Evolutionary conservation across 1,139 yeast species (phyloP).

Genomic region (Pichia sp.): DNA sequence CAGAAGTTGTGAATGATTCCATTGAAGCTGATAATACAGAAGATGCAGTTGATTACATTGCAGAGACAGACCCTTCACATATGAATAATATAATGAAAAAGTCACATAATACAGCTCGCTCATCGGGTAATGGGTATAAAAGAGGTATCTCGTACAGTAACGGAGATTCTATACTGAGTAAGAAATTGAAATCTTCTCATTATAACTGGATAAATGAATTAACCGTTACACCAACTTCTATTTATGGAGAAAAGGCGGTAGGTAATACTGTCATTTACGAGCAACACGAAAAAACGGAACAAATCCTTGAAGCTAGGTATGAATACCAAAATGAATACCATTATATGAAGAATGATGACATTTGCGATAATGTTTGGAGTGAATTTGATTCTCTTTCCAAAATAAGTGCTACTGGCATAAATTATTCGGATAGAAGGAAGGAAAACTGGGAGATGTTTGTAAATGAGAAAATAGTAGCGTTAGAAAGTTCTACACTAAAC

Average conservation of each 20-base stretch:
- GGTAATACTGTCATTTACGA: slow-evolving; percentile 22
- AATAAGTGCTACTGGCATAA: slow-evolving; percentile 11
- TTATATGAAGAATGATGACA: slow-evolving; percentile 12
- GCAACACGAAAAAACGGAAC: slow-evolving; percentile 15
- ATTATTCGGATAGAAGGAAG: neutral
- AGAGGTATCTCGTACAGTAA: slow-evolving; percentile 1
- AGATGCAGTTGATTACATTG: slow-evolving; percentile 27
- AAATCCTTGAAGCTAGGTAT: slow-evolving; percentile 22
- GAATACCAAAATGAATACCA: slow-evolving; percentile 16
- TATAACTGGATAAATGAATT: slow-evolving; percentile 23
- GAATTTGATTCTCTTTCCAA: slow-evolving; percentile 21
- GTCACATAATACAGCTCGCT: neutral
- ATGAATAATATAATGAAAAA: slow-evolving; percentile 2
- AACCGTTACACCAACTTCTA: slow-evolving; percentile 20
- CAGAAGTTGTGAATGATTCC: slow-evolving; percentile 16
- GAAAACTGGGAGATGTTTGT: slow-evolving; percentile 18
- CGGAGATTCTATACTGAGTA: slow-evolving; percentile 6
- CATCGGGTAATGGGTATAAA: slow-evolving; percentile 8
- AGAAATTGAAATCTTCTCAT: slow-evolving; percentile 18
- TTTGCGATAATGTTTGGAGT: slow-evolving; percentile 14
- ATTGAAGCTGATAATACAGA: slow-evolving; percentile 20
- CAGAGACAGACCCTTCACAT: slow-evolving; percentile 18
- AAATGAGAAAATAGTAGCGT: slow-evolving; percentile 22
- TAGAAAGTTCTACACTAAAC: slow-evolving; percentile 18
- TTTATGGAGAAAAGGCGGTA: slow-evolving; percentile 23